Percentiles rank a stretch among this genome's conserved stretches.
phyloP scores from a whole-genome alignment of 371 early-diverging fungal genomes.

The Actinomortierella ambigua region DNA sequence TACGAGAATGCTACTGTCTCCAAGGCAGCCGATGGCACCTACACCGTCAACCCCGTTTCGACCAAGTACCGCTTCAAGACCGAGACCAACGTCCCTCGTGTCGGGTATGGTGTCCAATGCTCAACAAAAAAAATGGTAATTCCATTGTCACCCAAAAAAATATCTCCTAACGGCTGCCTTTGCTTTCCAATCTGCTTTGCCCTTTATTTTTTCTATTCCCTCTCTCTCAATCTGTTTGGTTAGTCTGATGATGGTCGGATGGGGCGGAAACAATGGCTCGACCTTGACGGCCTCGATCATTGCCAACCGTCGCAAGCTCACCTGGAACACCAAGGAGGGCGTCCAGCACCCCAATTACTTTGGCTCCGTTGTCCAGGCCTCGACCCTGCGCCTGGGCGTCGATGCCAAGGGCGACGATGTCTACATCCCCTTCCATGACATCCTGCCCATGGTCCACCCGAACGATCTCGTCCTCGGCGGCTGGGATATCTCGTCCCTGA shows the following conservation, averaged over 20 bases:
- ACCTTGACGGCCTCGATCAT: conserved; percentile 95
- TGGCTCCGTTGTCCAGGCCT: conserved; percentile 94
- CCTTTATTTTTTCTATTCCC: too few relatives aligned
- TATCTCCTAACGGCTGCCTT: too few relatives aligned
- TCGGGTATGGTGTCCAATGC: too few relatives aligned
- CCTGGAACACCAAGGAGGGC: conserved; percentile 94
- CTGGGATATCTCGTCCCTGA: conserved; percentile 92
- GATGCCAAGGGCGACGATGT: conserved; percentile 83
- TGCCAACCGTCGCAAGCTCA: conserved; percentile 85
- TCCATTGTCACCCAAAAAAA: too few relatives aligned
- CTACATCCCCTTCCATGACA: conserved; percentile 85
- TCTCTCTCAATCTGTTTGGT: too few relatives aligned
- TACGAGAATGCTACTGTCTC: conserved; percentile 88
- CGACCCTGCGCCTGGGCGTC: conserved; percentile 92
- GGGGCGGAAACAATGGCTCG: conserved; percentile 99
- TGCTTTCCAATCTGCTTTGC: too few relatives aligned
- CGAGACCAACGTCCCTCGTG: conserved; percentile 77
- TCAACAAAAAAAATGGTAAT: too few relatives aligned
- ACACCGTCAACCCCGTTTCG: conserved; percentile 84
- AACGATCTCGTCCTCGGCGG: conserved; percentile 96
- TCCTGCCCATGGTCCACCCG: conserved; percentile 95
- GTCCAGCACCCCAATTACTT: conserved; percentile 92
- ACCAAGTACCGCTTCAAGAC: conserved; percentile 90
- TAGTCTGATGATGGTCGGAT: conserved; percentile 97
- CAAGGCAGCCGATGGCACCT: conserved; percentile 66